Evolutionary conservation across 208 protist genomes (phyloP), one percentile per base, ranked within the genome.

Genomic region (Trypanosoma brucei): DNA sequence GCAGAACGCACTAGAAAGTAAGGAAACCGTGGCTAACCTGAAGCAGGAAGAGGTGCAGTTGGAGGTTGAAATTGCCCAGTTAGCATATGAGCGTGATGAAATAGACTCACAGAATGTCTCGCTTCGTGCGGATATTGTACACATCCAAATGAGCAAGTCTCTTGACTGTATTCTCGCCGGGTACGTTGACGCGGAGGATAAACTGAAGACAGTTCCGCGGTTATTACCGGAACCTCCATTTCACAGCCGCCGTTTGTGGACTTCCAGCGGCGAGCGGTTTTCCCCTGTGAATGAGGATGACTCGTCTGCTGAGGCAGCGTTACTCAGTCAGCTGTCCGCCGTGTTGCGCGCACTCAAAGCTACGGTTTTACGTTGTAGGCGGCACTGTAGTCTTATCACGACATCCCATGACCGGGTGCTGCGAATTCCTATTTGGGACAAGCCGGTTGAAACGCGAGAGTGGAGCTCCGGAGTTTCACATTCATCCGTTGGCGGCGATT

Each of bases 271-370:
- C 37, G 63, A 62, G 11, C 36, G 46, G 14, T 22, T 38, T 2
- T n/a, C 22, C 3, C 2, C 38, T n/a, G 14, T 22, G 22, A 33
- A 44, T 0, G 64, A 65, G 2, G 71, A 70, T 50, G 65, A 55
- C 33, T 50, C 50, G 46, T 57, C 45, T 42, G 53, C 50, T 11
- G 67, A 66, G 3, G 51, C 60, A 7, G 42, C 48, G 40, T 49
- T 76, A 42, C 64, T 80, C n/a, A 30, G 57, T 42, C 68, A 76
- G 57, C 70, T 72, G 11, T 55, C 68, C 22, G 59, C 79, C 1
- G 65, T 87, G 11, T 61, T 91, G 46, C 67, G 71, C 3, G 76
- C 81, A 11, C 62, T 86, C 4, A 91, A 91, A 60, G 84, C 76
- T 3, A 72, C 64, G 37, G 73, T 61, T n/a, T 33, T 91, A 49